Evolutionary conservation across 257 asterid genomes (phyloP).

Genomic region (Solanum sitiens): DNA sequence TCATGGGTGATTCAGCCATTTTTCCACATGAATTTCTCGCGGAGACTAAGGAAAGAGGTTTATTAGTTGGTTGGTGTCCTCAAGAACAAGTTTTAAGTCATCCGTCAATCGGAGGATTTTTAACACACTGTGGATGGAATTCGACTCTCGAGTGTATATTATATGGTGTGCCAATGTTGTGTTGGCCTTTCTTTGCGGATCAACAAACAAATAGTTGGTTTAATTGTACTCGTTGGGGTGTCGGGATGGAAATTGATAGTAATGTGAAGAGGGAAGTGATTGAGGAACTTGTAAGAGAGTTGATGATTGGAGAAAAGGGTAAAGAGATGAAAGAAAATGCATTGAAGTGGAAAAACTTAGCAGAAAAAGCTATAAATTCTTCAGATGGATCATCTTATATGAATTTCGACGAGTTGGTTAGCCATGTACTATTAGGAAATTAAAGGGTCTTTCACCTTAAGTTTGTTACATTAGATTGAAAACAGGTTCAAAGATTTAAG

Average conservation of each 20-base stretch:
- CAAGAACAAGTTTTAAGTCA: slow-evolving; percentile 13
- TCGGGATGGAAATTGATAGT: slow-evolving; percentile 11
- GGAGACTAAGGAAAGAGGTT: slow-evolving; percentile 7
- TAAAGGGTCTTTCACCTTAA: neutral
- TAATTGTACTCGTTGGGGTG: slow-evolving; percentile 6
- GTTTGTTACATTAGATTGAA: neutral
- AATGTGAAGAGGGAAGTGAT: slow-evolving; percentile 11
- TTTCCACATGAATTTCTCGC: slow-evolving; percentile 13
- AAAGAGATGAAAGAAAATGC: slow-evolving; percentile 8
- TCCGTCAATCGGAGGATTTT: slow-evolving; percentile 11
- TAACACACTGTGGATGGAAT: slow-evolving; percentile 24
- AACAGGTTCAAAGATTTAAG: neutral
- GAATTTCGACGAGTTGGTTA: slow-evolving; percentile 8
- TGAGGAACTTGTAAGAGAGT: slow-evolving; percentile 10
- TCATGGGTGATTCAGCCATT: slow-evolving; percentile 4
- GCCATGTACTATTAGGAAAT: slow-evolving; percentile 1
- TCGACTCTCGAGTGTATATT: slow-evolving; percentile 5
- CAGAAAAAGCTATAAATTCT: neutral
- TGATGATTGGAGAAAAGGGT: slow-evolving; percentile 11
- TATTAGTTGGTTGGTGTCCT: slow-evolving; percentile 16
- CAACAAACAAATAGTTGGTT: slow-evolving; percentile 18
- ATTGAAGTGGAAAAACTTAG: slow-evolving; percentile 7
- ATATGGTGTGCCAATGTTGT: slow-evolving; percentile 15
- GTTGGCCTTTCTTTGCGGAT: slow-evolving; percentile 16
- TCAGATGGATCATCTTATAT: slow-evolving; percentile 1